Evolutionary conservation across 805 yeast species (phyloP).

Genomic region (Hanseniaspora valbyensis): DNA sequence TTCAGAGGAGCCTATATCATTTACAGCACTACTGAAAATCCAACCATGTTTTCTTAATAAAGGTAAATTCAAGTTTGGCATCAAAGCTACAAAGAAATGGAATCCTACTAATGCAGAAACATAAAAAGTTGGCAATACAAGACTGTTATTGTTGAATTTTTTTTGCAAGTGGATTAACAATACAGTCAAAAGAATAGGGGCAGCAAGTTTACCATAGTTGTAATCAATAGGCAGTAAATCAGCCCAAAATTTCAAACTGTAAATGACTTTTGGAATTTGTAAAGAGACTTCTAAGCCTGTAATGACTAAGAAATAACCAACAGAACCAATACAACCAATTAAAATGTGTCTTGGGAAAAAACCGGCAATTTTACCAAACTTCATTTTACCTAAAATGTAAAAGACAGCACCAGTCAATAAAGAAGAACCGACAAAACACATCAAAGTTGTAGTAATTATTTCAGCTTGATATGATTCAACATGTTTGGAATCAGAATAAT

Average conservation of each 20-base stretch:
- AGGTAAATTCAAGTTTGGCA: constrained; percentile 56
- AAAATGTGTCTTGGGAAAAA: constrained; percentile 93
- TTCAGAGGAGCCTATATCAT: background rate
- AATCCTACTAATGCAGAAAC: constrained; percentile 57
- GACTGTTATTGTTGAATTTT: constrained; percentile 43
- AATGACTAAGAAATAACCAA: constrained; percentile 79
- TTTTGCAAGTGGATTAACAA: constrained; percentile 54
- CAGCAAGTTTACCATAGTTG: constrained; percentile 51
- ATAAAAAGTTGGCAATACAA: constrained; percentile 73
- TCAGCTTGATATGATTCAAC: constrained; percentile 41
- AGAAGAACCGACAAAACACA: constrained; percentile 73
- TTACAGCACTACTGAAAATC: constrained; percentile 44
- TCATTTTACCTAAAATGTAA: constrained; percentile 61
- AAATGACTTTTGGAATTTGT: constrained; percentile 59
- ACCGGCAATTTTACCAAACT: constrained; percentile 77
- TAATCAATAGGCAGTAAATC: constrained; percentile 34
- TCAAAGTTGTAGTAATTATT: constrained; percentile 73
- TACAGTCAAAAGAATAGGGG: constrained; percentile 56
- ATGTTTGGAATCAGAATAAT: constrained; percentile 31
- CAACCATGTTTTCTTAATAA: constrained; percentile 66
- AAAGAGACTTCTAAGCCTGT: constrained; percentile 92
- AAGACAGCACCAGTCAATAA: constrained; percentile 80
- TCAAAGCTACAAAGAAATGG: constrained; percentile 53
- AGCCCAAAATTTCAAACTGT: constrained; percentile 45
- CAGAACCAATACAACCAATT: constrained; percentile 97